Percentiles rank a stretch among this genome's conserved stretches.
Conservation (phyloP, 176 grass and related monocot genomes). For the Avena insularis region DNA sequence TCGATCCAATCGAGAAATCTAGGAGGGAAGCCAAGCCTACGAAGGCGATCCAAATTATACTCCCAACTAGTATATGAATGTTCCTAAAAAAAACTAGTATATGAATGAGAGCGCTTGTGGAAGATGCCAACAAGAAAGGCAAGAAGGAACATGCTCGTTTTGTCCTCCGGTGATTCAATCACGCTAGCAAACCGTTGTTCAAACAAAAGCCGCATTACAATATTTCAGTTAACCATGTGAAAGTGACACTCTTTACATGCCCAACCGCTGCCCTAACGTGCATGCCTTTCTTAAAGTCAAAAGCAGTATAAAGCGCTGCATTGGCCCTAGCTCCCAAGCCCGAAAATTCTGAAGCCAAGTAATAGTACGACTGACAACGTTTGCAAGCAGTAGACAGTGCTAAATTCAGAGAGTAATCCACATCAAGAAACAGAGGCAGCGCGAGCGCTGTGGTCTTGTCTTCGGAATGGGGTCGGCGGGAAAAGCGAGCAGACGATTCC, state of each 20-base stretch:
- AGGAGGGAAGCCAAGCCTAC: no score
- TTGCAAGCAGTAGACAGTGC: background rate
- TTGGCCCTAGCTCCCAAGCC: background rate
- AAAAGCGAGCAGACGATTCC: background rate
- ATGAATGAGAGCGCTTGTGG: background rate
- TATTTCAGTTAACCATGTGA: background rate
- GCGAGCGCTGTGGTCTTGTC: background rate
- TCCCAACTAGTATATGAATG: no score
- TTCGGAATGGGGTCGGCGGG: slow-evolving; percentile 41
- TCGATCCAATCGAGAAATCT: no score
- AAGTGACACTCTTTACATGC: background rate
- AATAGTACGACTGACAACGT: background rate
- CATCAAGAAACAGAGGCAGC: background rate
- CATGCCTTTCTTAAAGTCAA: background rate
- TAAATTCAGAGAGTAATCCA: background rate
- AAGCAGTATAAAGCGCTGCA: background rate
- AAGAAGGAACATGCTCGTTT: background rate
- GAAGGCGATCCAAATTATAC: no score
- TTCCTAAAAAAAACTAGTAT: background rate
- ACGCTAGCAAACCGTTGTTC: background rate
- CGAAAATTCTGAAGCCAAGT: background rate
- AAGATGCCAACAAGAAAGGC: background rate
- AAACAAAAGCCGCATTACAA: background rate
- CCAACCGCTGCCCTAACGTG: background rate
- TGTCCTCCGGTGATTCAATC: background rate